Percentiles rank a stretch among this genome's conserved stretches.
These are phyloP conservation scores for Digitaria exilis DNA, from an alignment of 202 grass and related monocot genomes.

Conservation along the genomic window DNA sequence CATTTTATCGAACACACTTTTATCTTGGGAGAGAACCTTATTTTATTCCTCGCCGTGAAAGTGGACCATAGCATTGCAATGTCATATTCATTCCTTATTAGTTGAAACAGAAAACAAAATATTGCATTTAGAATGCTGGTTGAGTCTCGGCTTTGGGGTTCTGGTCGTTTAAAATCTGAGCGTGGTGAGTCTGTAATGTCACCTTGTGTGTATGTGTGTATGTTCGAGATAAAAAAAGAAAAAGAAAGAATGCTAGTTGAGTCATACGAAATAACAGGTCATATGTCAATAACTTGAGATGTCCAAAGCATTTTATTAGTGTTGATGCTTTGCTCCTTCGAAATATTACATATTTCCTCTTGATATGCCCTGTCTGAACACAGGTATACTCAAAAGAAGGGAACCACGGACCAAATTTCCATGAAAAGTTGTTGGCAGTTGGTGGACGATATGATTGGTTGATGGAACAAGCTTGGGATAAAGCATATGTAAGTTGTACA, in stretches of 20 bases:
- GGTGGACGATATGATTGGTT: slow-evolving; percentile 91
- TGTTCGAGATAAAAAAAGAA: too few species aligned
- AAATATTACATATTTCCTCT: slow-evolving; percentile 23
- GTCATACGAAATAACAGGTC: slow-evolving; percentile 20
- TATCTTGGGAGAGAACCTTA: not conserved
- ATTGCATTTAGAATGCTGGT: not conserved
- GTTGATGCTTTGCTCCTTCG: slow-evolving; percentile 13
- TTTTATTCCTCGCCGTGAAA: not conserved
- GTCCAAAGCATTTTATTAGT: slow-evolving; percentile 6
- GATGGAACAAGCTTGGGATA: slow-evolving; percentile 71
- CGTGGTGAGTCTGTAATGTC: too few species aligned
- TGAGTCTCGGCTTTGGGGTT: not conserved
- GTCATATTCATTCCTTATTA: not conserved
- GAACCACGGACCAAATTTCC: slow-evolving; percentile 48
- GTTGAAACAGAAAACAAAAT: not conserved
- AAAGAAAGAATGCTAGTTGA: not conserved
- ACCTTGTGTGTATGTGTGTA: too few species aligned
- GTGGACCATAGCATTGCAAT: slow-evolving; percentile 8
- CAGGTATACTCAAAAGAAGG: slow-evolving; percentile 90
- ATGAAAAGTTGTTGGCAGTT: slow-evolving; percentile 83
- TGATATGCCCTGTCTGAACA: slow-evolving; percentile 14
- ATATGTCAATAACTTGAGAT: slow-evolving; percentile 35
- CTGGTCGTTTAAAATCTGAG: too few species aligned
- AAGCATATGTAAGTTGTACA: slow-evolving; percentile 64
- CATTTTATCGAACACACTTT: slow-evolving; percentile 4